phyloP scores from a whole-genome alignment of 2,329 filamentous ascomycete genomes.

The Neofusicoccum laricinum region DNA sequence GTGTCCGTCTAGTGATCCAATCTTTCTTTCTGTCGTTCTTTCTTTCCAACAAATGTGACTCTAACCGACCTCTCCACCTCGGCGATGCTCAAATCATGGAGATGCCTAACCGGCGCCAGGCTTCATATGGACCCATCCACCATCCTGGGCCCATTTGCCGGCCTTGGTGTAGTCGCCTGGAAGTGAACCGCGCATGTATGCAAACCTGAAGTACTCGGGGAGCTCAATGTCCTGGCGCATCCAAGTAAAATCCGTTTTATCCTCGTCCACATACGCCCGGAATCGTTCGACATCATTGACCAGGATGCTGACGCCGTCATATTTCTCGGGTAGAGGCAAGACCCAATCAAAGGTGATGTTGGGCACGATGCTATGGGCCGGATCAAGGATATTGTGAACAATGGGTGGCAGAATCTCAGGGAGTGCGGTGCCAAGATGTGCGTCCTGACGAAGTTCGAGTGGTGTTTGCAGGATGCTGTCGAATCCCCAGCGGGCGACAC shows the following conservation, averaged over 20 bases:
- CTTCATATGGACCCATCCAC: constrained; percentile 65
- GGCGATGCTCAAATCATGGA: neutral
- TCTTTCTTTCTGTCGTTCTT: neutral
- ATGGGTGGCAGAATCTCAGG: constrained; percentile 46
- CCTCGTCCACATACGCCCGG: constrained; percentile 63
- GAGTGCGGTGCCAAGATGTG: constrained; percentile 56
- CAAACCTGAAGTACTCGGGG: constrained; percentile 77
- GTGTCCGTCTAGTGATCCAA: neutral
- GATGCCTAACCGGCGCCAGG: constrained; percentile 48
- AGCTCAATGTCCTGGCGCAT: constrained; percentile 38
- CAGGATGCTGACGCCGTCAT: constrained; percentile 74
- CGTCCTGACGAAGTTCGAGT: constrained; percentile 60
- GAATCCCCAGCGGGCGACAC: constrained; percentile 91
- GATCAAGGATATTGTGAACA: constrained; percentile 46
- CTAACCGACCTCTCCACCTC: neutral
- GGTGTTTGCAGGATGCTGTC: constrained; percentile 84
- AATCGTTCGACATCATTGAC: constrained; percentile 85
- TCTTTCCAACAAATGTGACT: neutral
- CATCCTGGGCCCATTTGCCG: constrained; percentile 64
- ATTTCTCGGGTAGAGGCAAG: constrained; percentile 44
- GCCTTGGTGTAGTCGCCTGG: constrained; percentile 73
- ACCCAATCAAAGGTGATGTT: constrained; percentile 64
- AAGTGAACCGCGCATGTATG: constrained; percentile 63
- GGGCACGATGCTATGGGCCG: constrained; percentile 42
- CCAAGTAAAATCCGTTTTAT: constrained; percentile 58